Base-by-base conservation (phyloP, 257 asterid species). In the Fraxinus quadrangulata region DNA sequence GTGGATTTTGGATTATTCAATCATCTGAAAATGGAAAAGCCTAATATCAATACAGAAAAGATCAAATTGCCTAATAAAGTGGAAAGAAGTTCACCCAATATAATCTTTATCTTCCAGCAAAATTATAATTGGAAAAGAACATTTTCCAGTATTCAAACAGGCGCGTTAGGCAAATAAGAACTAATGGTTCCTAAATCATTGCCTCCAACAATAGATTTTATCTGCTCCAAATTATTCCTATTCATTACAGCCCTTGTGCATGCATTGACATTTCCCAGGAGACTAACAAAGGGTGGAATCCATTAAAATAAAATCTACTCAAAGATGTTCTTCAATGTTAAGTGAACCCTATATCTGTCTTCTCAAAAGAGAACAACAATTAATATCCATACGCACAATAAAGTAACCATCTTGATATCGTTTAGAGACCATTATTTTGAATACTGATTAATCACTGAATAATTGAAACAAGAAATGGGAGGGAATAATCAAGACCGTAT, bases 401-500 rank as follows among this genome's bases (percentile, higher is more conserved):
- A 67, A 74, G 28, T 30, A 71, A 76, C 14, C 23, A 82, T 67
- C 36, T 67, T 28, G 70, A 34, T 73, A 39, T 59, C 24, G 78
- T 69, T 19, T 45, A 36, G 7, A 31, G 11, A 61, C 37, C 17
- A 65, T 49, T 72, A 28, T 33, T 68, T 26, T 39, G 47, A 66
- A 33, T 33, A 10, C 33, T 45, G 28, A 36, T 47, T 9, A 69
- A 4, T 75, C 49, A 19, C 72, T 42, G 71, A 77, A 83, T 45
- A 30, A 70, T 3, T 65, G 80, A 67, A 70, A 63, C 70, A 42
- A 75, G 28, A 73, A n/a, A 73, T 30, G 37, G n/a, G 51, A 37
- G 75, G 31, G 42, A 70, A 77, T 74, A 65, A 72, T 56, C 37
- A 63, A 81, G 75, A 96, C 99, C 99, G 90, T 96, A 83, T 93